phyloP scores from a whole-genome alignment of 495 filamentous ascomycete species.

The Penicillium lagena region DNA sequence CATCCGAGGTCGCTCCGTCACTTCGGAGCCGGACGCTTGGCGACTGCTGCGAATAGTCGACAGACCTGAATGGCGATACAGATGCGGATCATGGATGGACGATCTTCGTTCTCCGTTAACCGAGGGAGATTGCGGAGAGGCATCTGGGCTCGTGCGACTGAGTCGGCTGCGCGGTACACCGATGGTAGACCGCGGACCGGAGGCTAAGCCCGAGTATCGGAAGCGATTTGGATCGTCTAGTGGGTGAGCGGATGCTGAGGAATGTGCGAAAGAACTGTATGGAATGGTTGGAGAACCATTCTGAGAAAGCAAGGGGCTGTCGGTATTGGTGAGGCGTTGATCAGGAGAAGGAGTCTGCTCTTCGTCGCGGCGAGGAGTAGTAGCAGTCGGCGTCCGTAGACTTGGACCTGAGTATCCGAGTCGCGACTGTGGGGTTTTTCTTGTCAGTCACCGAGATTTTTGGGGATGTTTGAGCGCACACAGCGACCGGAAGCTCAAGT shows the following conservation, averaged over 20 bases:
- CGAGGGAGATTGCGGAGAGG: slow-evolving; percentile 37
- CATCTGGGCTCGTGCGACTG: slow-evolving; percentile 33
- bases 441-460: slow-evolving; percentile 1
- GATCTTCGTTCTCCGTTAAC: slow-evolving; percentile 38
- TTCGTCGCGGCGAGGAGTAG: slow-evolving; percentile 10
- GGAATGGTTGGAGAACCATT: slow-evolving; percentile 32
- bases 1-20: slow-evolving; percentile 26
- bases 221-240: slow-evolving; percentile 39
- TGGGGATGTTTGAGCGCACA: not conserved
- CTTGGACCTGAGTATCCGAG: slow-evolving; percentile 34
- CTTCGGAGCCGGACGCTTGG: slow-evolving; percentile 44
- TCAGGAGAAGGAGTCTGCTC: slow-evolving; percentile 39
- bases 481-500: not conserved
- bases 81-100: slow-evolving; percentile 38
- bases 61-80: slow-evolving; percentile 49
- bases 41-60: slow-evolving; percentile 43
- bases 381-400: slow-evolving; percentile 30
- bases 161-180: slow-evolving; percentile 33
- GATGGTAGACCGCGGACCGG: slow-evolving; percentile 39
- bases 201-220: slow-evolving; percentile 30
- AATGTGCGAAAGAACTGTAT: slow-evolving; percentile 27
- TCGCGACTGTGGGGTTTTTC: slow-evolving; percentile 25
- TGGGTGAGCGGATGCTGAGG: slow-evolving; percentile 44
- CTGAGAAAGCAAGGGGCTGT: slow-evolving; percentile 39
- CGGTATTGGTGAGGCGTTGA: slow-evolving; percentile 34